Evolutionary conservation across 2,329 filamentous ascomycete genomes (phyloP), one percentile per base, ranked within the genome.

Genomic region (Penicillium nordicum): DNA sequence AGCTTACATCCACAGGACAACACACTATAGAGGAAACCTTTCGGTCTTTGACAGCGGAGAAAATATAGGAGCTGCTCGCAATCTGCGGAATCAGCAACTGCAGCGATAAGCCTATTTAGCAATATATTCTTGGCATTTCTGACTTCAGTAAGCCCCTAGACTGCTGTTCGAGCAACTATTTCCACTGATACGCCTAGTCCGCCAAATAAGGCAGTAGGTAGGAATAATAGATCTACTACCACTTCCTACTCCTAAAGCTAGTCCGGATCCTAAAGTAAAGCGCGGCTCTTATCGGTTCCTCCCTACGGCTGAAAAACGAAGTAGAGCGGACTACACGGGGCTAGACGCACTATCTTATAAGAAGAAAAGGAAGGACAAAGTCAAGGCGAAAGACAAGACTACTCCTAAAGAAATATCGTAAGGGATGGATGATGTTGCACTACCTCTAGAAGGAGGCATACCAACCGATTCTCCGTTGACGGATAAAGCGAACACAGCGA

Each of bases 261-360:
- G 49, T 53, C 49, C 49, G 49, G 18, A 52, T 44, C 54, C 38
- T 8, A 30, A 57, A 21, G 49, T 23, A 37, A 52, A 44, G 36
- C 49, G 29, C 6, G 49, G 54, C 42, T 57, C 54, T 52, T 57
- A 57, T 10, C 54, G 49, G 43, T 49, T 57, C 18, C 43, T 52
- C 21, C 48, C 49, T 4, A 57, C 38, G 23, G 10, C 32, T 32
- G 37, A 52, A 12, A 57, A 57, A 29, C 42, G 37, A 45, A 34
- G 41, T 36, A 38, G 29, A 37, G 41, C 21, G 49, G 49, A 52
- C 41, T 52, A 52, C 30, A 18, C 29, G n/a, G 41, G 49, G 49
- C 12, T 52, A 52, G 49, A 52, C 10, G 18, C 9, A 4, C 49
- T 21, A 14, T 45, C 41, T 37, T 1, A 52, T 18, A 45, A 44